phyloP scores from a whole-genome alignment of 1,284 basidiomycete species.

The Ustilago shanxiensis region DNA sequence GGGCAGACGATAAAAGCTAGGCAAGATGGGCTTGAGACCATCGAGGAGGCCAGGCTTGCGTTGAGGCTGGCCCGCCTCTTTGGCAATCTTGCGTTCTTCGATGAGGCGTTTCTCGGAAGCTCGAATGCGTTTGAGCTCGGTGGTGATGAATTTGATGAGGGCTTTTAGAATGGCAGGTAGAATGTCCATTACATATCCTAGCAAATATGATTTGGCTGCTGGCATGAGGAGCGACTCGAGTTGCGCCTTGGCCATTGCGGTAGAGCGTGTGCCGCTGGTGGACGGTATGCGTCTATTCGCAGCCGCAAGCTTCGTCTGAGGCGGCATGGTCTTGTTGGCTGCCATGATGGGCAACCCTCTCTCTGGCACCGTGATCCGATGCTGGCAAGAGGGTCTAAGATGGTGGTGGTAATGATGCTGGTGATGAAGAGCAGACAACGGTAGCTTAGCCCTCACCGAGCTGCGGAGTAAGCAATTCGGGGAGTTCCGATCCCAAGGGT shows the following conservation, averaged over 20 bases:
- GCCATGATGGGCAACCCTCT: constrained; percentile 15
- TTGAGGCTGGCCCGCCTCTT: constrained; percentile 18
- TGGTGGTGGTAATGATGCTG: background rate
- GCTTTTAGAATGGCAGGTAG: constrained; percentile 62
- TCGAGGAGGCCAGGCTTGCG: constrained; percentile 11
- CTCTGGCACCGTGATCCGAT: background rate
- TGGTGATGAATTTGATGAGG: constrained; percentile 50
- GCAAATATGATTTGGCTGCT: constrained; percentile 55
- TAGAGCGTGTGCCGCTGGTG: background rate
- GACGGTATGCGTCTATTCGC: constrained; percentile 3
- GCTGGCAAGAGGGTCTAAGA: background rate
- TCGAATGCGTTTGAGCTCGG: constrained; percentile 46
- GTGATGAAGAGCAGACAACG: background rate
- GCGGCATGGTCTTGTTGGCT: constrained; percentile 2
- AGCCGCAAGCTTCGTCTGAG: background rate
- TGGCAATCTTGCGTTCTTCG: constrained; percentile 39
- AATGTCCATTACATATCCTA: constrained; percentile 62
- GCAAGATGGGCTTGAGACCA: constrained; percentile 28
- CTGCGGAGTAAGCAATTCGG: background rate
- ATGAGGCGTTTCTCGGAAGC: constrained; percentile 33
- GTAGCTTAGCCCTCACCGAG: too few relatives aligned
- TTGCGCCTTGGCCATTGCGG: constrained; percentile 11
- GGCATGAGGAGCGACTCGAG: constrained; percentile 56
- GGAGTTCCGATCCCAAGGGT: background rate
- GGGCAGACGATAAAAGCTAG: constrained; percentile 35